Evolutionary conservation across 2,329 filamentous ascomycete genomes (phyloP).

Genomic region (Penicillium sp.): DNA sequence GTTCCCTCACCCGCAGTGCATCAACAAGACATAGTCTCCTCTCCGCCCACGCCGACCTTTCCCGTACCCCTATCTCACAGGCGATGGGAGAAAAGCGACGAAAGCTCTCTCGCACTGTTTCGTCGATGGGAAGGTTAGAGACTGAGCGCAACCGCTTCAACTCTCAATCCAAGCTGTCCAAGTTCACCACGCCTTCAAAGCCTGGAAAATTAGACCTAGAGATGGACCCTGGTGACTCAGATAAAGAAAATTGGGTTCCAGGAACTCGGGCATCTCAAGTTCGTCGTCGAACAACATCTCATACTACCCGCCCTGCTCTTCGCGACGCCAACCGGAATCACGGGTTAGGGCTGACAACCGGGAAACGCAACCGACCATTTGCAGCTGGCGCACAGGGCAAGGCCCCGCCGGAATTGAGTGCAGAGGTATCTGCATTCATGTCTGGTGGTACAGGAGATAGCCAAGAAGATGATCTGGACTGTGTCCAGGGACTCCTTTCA

Average conservation of each 20-base stretch:
- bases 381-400: constrained; percentile 36
- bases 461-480: constrained; percentile 80
- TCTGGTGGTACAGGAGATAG: constrained; percentile 56
- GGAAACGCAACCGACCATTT: constrained; percentile 30
- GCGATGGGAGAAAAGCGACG: constrained; percentile 55
- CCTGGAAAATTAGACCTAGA: constrained; percentile 40
- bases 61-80: constrained; percentile 53
- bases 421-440: constrained; percentile 75
- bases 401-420: constrained; percentile 48
- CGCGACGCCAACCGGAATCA: constrained; percentile 42
- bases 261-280: constrained; percentile 46
- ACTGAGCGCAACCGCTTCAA: constrained; percentile 40
- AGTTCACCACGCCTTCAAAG: constrained; percentile 25
- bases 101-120: constrained; percentile 61
- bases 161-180: constrained; percentile 28
- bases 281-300: constrained; percentile 33
- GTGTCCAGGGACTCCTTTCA: constrained; percentile 82
- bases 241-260: constrained; percentile 88
- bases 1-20: constrained; percentile 49
- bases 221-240: constrained; percentile 69
- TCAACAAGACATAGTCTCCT: constrained; percentile 56
- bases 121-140: constrained; percentile 64
- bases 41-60: constrained; percentile 41
- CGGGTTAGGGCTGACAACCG: constrained; percentile 25
- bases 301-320: constrained; percentile 43